Evolutionary conservation across 441 rosid genomes (phyloP).

Genomic region (Aquilaria agallochum): DNA sequence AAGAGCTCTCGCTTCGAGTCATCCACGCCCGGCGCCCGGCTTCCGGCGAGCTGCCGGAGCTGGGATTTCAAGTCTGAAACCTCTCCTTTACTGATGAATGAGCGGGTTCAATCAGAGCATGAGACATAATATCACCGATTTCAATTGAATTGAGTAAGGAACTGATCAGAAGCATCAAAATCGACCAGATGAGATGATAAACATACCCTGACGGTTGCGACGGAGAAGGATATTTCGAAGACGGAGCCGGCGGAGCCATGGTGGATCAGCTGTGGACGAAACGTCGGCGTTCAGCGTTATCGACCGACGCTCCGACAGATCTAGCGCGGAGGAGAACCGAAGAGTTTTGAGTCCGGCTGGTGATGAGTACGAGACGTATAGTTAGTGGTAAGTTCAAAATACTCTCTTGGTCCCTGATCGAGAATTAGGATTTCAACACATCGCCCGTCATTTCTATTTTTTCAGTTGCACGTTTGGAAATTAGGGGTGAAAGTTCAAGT

Average conservation of each 20-base stretch:
- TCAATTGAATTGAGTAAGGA: constrained; percentile 12
- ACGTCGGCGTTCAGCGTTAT: constrained; percentile 17
- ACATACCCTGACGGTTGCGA: constrained; percentile 95
- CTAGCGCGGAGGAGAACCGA: constrained; percentile 13
- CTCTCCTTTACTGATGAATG: constrained; percentile 69
- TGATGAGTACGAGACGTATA: no score
- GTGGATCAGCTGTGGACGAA: constrained; percentile 13
- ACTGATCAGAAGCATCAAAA: neutral
- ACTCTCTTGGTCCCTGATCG: no score
- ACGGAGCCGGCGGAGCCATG: constrained; percentile 85
- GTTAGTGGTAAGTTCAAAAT: no score
- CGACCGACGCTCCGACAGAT: constrained; percentile 24
- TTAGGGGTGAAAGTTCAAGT: no score
- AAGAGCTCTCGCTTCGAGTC: constrained; percentile 93
- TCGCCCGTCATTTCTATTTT: no score
- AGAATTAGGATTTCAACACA: no score
- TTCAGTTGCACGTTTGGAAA: no score
- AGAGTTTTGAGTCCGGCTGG: no score
- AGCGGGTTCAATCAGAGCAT: constrained; percentile 8
- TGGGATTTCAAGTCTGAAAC: constrained; percentile 86
- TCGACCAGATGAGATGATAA: neutral
- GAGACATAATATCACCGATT: constrained; percentile 2
- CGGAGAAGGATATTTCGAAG: constrained; percentile 79
- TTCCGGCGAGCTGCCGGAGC: constrained; percentile 96
- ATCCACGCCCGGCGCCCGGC: constrained; percentile 91